Base-by-base conservation (phyloP, 2,329 filamentous ascomycete genomes). In the Phymatotrichopsis omnivora region DNA sequence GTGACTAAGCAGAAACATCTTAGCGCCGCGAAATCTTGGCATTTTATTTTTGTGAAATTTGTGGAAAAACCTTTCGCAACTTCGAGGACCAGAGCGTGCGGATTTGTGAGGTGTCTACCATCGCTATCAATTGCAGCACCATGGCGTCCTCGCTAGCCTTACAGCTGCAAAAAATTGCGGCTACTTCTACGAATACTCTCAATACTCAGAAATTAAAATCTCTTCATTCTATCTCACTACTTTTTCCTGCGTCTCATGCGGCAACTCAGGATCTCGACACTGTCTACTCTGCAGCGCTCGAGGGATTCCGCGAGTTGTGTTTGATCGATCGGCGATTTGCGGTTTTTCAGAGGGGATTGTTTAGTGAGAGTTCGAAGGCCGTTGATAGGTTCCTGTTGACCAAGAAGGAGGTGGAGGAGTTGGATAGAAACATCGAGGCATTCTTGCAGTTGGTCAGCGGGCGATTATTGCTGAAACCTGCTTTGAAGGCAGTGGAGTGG, bases 401-500 rank as follows among this genome's bases (percentile, higher is more conserved):
- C 12, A 72, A 73, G 23, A 70, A 73, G 49, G 84, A 96, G 62
- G 96, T 95, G 66, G 72, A 76, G 55, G 81, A 86, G 60, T 69
- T 98, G 45, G 77, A 95, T 63, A 70, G 68, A 38, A 80, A 80
- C 45, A 67, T 96, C 45, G 82, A 93, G 57, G 74, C 76, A 11
- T 98, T 96, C 61, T 68, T 99, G 55, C 81, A 79, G 24, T 71
- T 96, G 11, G 78, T 82, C 8, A 82, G 84, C 17, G 77, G 79
- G 20, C 75, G 82, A 30, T 63, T 98, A 55, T 72, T 89, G 53
- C 70, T 99, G 24, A 86, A 81, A 67, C 89, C 91, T 30, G 85
- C 85, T 1, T 76, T 94, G 42, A 93, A 93, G 65, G 79, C 87
- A 12, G 72, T 96, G 28, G 93, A 99, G 68, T 99, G 91, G 91